Evolutionary conservation across 75 land plant species (phyloP).

Genomic region (Larix kaempferi): DNA sequence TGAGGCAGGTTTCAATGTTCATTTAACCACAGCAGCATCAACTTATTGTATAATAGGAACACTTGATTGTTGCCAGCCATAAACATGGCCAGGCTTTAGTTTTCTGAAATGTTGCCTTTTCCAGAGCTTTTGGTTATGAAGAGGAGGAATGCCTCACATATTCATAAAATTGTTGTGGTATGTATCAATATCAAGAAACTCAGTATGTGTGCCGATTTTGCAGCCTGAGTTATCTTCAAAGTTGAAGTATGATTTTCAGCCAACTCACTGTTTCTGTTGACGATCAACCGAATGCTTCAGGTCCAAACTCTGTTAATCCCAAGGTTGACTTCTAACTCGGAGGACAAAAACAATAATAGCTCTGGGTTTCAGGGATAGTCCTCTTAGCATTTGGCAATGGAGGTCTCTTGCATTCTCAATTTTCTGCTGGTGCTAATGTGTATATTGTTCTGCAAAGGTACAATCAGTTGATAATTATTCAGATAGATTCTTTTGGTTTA

Average conservation of each 20-base stretch:
- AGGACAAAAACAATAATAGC: background rate
- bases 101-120: background rate
- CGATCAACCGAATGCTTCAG: background rate
- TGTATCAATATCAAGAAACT: slow-evolving; percentile 2
- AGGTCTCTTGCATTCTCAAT: background rate
- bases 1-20: background rate
- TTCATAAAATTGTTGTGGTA: background rate
- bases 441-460: background rate
- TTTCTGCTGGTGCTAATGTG: background rate
- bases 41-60: background rate
- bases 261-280: background rate
- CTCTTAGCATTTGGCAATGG: background rate
- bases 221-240: background rate
- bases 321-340: background rate
- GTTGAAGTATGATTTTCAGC: background rate
- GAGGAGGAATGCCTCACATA: background rate
- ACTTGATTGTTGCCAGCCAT: background rate
- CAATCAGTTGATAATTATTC: background rate
- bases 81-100: background rate
- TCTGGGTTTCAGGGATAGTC: background rate
- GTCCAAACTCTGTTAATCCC: background rate
- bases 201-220: background rate
- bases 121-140: background rate
- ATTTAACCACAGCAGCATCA: background rate
- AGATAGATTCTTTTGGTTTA: background rate